Evolutionary conservation across 257 asterid species (phyloP), one percentile per base, ranked within the genome.

Genomic region (Leptodermis oblonga): DNA sequence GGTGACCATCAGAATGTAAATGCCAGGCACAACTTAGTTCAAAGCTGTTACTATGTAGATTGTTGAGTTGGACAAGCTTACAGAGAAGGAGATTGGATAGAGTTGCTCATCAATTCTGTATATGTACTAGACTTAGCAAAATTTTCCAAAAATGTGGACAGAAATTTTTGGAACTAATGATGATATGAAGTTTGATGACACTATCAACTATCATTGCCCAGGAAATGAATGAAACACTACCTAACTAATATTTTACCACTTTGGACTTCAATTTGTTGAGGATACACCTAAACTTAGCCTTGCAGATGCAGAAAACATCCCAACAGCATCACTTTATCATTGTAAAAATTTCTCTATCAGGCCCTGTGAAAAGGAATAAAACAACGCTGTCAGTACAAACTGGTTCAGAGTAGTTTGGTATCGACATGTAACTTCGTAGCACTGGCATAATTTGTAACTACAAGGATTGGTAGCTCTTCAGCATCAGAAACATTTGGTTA

Each of bases 301-400:
- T n/a, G n/a, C n/a, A n/a, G n/a, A n/a, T 48, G 39, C 41, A 58
- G 63, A 15, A 58, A 59, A 59, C 23, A 48, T 20, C 54, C 25
- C 22, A 48, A 0, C 43, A 45, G 42, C 37, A 65, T 18, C 36
- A 22, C 56, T 48, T 14, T 3, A 17, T 28, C 34, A 20, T 22
- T 34, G 46, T n/a, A 11, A 37, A 67, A 58, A 20, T 36, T 23
- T 53, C 36, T 31, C 56, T 3, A 15, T 56, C 54, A 74, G 34
- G 67, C 79, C 53, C 79, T 74, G 74, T 31, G 67, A 62, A 62
- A 60, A 49, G 22, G 62, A 62, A 62, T 53, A 30, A 43, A 28
- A 61, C 37, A 43, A 8, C 14, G 28, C 26, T 65, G 54, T 65
- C 23, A 65, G 58, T 0, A 45, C 10, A 25, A 28, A 62, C 42